Percentiles rank a stretch among this genome's conserved stretches.
These are phyloP conservation scores for Globisporangium radiosum DNA, from an alignment of 352 stramenopile genomes.

Conservation along the genomic window DNA sequence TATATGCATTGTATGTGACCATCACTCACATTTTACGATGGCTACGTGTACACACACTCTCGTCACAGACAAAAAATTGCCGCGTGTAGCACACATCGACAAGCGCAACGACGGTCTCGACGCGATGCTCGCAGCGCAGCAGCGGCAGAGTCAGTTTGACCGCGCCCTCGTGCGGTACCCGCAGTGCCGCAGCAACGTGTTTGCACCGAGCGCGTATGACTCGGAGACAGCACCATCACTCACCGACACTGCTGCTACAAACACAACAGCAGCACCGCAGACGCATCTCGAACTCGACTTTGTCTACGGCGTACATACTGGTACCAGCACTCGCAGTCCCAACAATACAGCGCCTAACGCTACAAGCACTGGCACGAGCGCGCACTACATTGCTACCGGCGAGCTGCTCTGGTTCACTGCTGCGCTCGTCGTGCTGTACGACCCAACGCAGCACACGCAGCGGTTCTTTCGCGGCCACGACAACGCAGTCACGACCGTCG, in stretches of 20 bases:
- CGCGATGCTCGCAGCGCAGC: conserved; percentile 33
- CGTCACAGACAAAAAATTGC: conserved; percentile 52
- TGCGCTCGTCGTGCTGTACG: conserved; percentile 52
- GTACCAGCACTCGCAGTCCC: background rate
- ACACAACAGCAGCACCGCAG: conserved; percentile 16
- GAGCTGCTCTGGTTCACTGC: conserved; percentile 66
- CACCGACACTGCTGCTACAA: background rate
- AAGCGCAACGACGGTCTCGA: conserved; percentile 41
- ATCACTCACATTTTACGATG: background rate
- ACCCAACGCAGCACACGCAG: conserved; percentile 39
- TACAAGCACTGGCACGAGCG: conserved; percentile 32
- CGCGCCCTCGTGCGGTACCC: conserved; percentile 51
- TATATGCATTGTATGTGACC: background rate
- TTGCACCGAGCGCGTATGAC: conserved; percentile 51
- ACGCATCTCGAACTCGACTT: conserved; percentile 50
- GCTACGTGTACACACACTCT: background rate
- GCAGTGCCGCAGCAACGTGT: conserved; percentile 63
- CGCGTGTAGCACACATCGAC: conserved; percentile 63
- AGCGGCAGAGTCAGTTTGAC: conserved; percentile 64
- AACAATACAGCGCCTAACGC: too few species aligned
- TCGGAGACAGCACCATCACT: background rate
- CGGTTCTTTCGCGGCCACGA: conserved; percentile 58
- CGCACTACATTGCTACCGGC: conserved; percentile 47
- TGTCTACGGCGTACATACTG: conserved; percentile 51
- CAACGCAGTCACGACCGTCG: conserved; percentile 45